Evolutionary conservation across 2,329 filamentous ascomycete genomes (phyloP), one percentile per base, ranked within the genome.

Genomic region (Aspergillus nomiae): DNA sequence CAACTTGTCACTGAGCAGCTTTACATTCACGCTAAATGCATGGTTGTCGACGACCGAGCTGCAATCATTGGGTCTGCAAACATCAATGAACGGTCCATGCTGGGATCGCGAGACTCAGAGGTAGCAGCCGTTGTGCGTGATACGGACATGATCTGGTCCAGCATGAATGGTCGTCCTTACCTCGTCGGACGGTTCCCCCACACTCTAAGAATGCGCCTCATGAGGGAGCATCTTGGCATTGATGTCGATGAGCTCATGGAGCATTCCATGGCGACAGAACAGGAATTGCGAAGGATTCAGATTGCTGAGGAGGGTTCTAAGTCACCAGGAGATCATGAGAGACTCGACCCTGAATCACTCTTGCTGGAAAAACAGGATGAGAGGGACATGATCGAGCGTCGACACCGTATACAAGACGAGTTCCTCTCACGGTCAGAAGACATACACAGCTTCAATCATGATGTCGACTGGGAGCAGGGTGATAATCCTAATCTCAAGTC

Each of bases 1-100:
- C 87, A 89, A 62, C 82, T 98, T 43, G 92, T 95, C 4, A 98
- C 95, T 0, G 95, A 99, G 76, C 95, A 98, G 79, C 86, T 99
- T 12, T 99, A 99, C 75, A 98, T 99, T 62, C 95, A 99, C 73
- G 95, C 95, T 65, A 99, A 99, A 80, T 91, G 91, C 68, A 98
- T 98, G 84, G 86, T 99, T 61, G 94, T 97, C 5, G 95, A 99
- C 76, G 95, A 99, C 73, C 88, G 94, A 38, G 88, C 95, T 62
- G 94, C 90, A 24, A 89, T 99, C 65, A 99, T 99, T 70, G 95
- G 95, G 21, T 98, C 94, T 53, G 95, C 95, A 59, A 99, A 99
- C 75, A 98, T 99, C 83, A 99, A 99, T 72, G 95, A 99, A 78
- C 89, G 95, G 53, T 98, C 94, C 8, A 93, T 98, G 92, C 78